A percentile compares a stretch with the other conserved stretches of the same genome.
These are phyloP conservation scores for Coemansia sp. DNA, from an alignment of 192 early-diverging fungal species.

Conservation along the genomic window DNA sequence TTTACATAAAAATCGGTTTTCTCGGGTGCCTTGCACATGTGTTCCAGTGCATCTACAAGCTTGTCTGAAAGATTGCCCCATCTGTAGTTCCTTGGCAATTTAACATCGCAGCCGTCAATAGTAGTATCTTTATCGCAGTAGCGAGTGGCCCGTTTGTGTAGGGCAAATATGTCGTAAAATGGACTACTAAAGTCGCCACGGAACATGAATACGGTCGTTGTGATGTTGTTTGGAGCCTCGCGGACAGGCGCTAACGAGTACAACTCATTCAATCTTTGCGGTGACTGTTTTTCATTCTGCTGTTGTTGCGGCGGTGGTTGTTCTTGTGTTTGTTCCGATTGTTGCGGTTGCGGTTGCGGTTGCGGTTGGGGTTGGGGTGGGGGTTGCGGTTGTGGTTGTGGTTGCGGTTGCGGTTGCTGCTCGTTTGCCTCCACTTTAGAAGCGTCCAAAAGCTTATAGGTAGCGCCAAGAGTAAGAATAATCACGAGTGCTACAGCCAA, in stretches of 20 bases:
- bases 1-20: constrained; percentile 5
- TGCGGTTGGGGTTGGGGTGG: too few relatives aligned
- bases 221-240: background rate
- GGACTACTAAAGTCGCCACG: constrained; percentile 4
- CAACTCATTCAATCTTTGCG: background rate
- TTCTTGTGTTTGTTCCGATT: too few relatives aligned
- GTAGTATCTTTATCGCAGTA: constrained; percentile 7
- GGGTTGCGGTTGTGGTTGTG: background rate
- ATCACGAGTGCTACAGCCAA: background rate
- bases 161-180: background rate
- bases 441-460: background rate
- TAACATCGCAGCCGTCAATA: background rate
- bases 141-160: background rate
- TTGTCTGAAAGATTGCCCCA: background rate
- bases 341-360: background rate
- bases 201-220: constrained; percentile 6
- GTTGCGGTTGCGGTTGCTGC: background rate
- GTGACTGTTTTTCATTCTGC: background rate
- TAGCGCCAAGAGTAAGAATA: background rate
- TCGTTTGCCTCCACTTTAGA: background rate
- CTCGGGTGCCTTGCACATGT: background rate
- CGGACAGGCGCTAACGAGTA: background rate
- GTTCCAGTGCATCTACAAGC: background rate
- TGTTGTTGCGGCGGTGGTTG: too few relatives aligned
- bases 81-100: background rate